Evolutionary conservation across 2,329 filamentous ascomycete genomes (phyloP).

Genomic region (Grosmannia huntii): DNA sequence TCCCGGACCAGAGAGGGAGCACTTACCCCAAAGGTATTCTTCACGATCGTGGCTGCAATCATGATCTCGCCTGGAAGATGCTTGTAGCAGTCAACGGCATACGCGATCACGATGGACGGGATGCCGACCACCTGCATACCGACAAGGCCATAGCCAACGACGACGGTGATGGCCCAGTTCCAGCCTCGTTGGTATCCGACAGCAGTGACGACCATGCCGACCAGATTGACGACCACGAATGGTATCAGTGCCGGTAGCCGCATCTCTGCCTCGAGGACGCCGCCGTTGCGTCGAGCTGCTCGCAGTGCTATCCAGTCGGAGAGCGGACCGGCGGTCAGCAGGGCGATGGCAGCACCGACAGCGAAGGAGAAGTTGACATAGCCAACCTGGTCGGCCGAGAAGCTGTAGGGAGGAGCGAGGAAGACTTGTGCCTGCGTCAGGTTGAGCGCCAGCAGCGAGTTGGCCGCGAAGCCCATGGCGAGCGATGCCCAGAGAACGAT

Average conservation of each 20-base stretch:
- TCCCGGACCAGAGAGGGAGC: slow-evolving; percentile 1
- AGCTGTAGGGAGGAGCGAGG: slow-evolving; percentile 29
- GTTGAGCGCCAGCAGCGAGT: slow-evolving; percentile 32
- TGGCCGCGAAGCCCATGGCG: slow-evolving; percentile 18
- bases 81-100: slow-evolving; percentile 52
- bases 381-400: slow-evolving; percentile 29
- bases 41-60: slow-evolving; percentile 49
- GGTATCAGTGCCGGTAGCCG: slow-evolving; percentile 28
- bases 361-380: slow-evolving; percentile 34
- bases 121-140: slow-evolving; percentile 29
- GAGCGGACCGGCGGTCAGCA: slow-evolving; percentile 27
- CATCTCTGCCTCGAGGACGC: slow-evolving; percentile 34
- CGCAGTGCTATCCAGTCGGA: slow-evolving; percentile 28
- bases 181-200: slow-evolving; percentile 33
- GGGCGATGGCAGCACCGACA: slow-evolving; percentile 26
- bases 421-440: slow-evolving; percentile 36
- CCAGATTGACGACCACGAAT: slow-evolving; percentile 29
- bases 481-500: slow-evolving; percentile 19
- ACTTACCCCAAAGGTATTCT: slow-evolving; percentile 34
- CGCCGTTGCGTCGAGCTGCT: slow-evolving; percentile 24
- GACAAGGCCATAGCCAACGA: slow-evolving; percentile 29
- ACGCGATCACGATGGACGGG: slow-evolving; percentile 43
- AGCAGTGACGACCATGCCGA: slow-evolving; percentile 30
- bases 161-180: slow-evolving; percentile 33
- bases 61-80: slow-evolving; percentile 48